Percentiles rank a stretch among this genome's conserved stretches.
phyloP scores from a whole-genome alignment of 352 stramenopile genomes.

The Blastocystis sp. region DNA sequence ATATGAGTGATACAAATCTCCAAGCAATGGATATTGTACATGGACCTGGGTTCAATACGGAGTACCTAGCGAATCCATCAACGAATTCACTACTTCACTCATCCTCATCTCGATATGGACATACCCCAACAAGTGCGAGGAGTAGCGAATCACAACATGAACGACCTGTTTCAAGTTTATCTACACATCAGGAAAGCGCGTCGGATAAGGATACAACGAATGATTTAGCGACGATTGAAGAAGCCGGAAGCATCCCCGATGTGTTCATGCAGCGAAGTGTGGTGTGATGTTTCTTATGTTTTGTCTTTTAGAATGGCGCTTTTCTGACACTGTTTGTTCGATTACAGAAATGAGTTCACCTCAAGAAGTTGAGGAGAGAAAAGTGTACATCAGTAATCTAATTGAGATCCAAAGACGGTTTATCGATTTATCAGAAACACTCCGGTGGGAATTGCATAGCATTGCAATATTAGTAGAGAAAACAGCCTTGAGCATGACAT shows the following conservation, averaged over 20 bases:
- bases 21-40: neutral
- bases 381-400: slow-evolving; percentile 1
- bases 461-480: neutral
- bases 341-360: neutral
- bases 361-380: neutral
- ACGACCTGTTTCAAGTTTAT: neutral
- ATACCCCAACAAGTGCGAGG: neutral
- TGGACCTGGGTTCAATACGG: neutral
- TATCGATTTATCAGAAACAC: neutral
- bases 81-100: neutral
- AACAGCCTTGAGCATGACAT: slow-evolving; percentile 23
- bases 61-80: neutral
- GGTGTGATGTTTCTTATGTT: neutral
- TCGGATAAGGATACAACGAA: neutral
- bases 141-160: neutral
- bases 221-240: slow-evolving; percentile 7
- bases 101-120: neutral
- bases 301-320: neutral
- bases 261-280: slow-evolving; percentile 8
- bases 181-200: neutral
- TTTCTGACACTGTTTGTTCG: neutral
- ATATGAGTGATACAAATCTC: slow-evolving; percentile 15
- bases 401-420: neutral
- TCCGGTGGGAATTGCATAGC: neutral
- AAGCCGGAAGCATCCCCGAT: slow-evolving; percentile 5